Evolutionary conservation across 2,329 filamentous ascomycete species (phyloP).

Genomic region (Bertia moriformis): DNA sequence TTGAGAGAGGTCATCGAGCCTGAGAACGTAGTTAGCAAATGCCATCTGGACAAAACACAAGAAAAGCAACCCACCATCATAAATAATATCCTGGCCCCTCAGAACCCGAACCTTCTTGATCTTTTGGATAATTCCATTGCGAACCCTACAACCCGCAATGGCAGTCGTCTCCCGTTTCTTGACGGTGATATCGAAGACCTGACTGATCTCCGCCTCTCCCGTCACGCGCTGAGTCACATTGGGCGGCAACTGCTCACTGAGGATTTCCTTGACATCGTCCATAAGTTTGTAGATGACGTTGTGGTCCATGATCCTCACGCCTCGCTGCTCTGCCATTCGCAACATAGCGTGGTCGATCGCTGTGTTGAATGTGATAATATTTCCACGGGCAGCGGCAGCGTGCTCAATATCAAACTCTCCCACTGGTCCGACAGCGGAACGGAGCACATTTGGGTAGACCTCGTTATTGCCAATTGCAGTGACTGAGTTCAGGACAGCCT

Average conservation of each 20-base stretch:
- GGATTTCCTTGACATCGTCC: constrained; percentile 53
- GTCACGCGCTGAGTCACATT: constrained; percentile 54
- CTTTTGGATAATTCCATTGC: constrained; percentile 61
- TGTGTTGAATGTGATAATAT: constrained; percentile 79
- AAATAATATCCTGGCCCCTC: constrained; percentile 56
- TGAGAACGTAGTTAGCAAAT: constrained; percentile 20
- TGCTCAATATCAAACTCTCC: constrained; percentile 81
- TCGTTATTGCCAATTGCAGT: constrained; percentile 72
- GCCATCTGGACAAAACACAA: constrained; percentile 4
- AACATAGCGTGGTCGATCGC: constrained; percentile 52
- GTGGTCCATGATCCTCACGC: constrained; percentile 69
- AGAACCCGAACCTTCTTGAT: constrained; percentile 56
- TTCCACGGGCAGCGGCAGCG: constrained; percentile 60
- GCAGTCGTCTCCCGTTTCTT: constrained; percentile 56
- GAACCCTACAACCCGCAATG: constrained; percentile 76
- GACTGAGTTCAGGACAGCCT: constrained; percentile 71
- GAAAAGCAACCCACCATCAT: constrained; percentile 55
- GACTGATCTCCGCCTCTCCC: constrained; percentile 75
- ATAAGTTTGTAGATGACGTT: constrained; percentile 73
- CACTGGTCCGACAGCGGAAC: constrained; percentile 63
- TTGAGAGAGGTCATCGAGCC: constrained; percentile 71
- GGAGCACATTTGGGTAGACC: constrained; percentile 62
- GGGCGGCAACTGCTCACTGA: constrained; percentile 58
- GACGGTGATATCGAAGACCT: constrained; percentile 72
- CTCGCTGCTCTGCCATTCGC: constrained; percentile 52